Evolutionary conservation across 2,329 filamentous ascomycete species (phyloP), one percentile per base, ranked within the genome.

Genomic region (Aaosphaeria pasadenensis): DNA sequence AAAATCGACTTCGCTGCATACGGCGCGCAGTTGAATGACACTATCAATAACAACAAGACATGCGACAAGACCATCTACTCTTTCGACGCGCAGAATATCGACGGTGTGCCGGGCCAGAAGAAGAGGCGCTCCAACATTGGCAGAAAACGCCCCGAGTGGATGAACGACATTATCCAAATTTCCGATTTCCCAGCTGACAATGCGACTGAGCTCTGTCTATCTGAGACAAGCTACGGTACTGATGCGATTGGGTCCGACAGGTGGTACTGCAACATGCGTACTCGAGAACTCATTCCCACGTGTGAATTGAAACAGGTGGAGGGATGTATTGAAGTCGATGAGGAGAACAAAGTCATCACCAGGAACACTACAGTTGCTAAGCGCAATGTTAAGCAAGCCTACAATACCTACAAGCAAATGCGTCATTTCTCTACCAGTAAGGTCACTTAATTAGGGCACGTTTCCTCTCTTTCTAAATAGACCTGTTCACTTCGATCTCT

Each of bases 1-100:
- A 53, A 50, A 28, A 44, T 53, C 39, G 32, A 47, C 5, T 33
- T 49, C 30, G 30, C 31, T 24, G 47, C 50, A 6, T 53, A 53
- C 32, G 45, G 48, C n/a, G 31, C 46, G 30, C 29, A 49, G n/a
- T 30, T 52, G 24, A 7, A 7, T 24, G 47, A 52, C n/a, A 46
- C 40, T n/a, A 13, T 40, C n/a, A 36, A 39, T 24, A 24, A 24
- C 24, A 46, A 43, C 28, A 13, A 49, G 11, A 41, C 43, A 7
- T 51, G 46, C 30, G 11, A 17, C 28, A 29, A 30, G 11, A 51
- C 49, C n/a, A 48, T 45, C 31, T 51, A 45, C 38, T 31, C 42
- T 29, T 9, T 17, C 36, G 46, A 51, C 42, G 46, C 33, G 39
- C 39, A 46, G 7, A 42, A 36, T 29, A 33, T 44, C 7, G 39